Percentiles rank a stretch among this genome's conserved stretches.
phyloP scores from a whole-genome alignment of 177 flowering plant genomes.

The Vitis hybrid region DNA sequence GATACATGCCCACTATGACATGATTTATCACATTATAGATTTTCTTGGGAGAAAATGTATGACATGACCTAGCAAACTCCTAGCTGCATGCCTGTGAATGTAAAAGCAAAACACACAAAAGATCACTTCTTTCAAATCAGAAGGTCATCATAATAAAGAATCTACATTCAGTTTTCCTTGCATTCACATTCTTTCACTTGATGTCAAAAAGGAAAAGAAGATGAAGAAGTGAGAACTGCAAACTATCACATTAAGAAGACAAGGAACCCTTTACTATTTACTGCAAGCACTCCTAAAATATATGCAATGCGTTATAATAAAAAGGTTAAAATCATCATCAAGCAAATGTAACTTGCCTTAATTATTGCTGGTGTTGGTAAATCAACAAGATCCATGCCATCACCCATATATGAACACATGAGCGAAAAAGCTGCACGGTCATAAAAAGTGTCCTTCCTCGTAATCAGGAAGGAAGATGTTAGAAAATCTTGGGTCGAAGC shows the following conservation, averaged over 20 bases:
- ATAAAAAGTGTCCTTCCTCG: constrained; percentile 97
- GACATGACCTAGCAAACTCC: background rate
- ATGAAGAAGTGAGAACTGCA: background rate
- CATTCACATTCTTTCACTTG: background rate
- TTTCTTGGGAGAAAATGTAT: too few relatives aligned
- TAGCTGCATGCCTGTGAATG: background rate
- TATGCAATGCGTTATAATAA: background rate
- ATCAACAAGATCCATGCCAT: constrained; percentile 82
- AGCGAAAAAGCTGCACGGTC: constrained; percentile 92
- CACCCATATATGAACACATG: constrained; percentile 94
- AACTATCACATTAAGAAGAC: background rate
- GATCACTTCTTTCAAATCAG: background rate
- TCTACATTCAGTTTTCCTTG: too few relatives aligned
- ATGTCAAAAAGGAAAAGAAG: background rate
- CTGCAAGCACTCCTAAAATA: background rate
- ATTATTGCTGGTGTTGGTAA: constrained; percentile 88
- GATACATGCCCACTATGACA: too few relatives aligned
- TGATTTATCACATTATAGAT: too few relatives aligned
- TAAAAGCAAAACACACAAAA: background rate
- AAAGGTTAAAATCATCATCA: background rate
- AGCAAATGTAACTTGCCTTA: constrained; percentile 48
- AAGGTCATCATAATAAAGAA: background rate
- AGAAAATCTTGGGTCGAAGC: constrained; percentile 98
- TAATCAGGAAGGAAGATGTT: constrained; percentile 91
- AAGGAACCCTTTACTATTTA: background rate